Evolutionary conservation across 2,329 filamentous ascomycete species (phyloP).

Genomic region (Paecilomyces fulvus): DNA sequence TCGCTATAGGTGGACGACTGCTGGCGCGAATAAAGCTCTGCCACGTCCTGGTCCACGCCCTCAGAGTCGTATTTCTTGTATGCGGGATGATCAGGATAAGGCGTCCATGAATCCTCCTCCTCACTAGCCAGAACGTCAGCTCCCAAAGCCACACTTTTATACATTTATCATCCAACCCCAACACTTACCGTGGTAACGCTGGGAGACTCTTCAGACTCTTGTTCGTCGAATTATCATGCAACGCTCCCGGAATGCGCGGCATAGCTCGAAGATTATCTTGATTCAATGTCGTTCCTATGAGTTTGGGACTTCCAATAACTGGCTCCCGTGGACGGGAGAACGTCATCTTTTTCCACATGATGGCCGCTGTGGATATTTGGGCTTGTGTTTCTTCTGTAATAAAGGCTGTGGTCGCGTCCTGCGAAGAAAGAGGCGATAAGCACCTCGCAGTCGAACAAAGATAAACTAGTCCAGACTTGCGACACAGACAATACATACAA

Average conservation of each 20-base stretch:
- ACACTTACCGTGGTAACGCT: conserved; percentile 31
- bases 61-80: neutral
- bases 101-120: conserved; percentile 25
- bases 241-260: conserved; percentile 24
- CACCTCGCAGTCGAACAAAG: neutral
- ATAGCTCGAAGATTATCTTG: conserved; percentile 35
- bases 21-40: conserved; percentile 7
- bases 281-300: conserved; percentile 39
- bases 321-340: conserved; percentile 40
- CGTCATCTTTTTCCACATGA: conserved; percentile 47
- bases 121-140: conserved; percentile 8
- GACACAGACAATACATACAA: neutral
- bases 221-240: conserved; percentile 16
- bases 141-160: neutral
- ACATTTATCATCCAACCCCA: neutral
- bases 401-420: neutral
- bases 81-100: conserved; percentile 54
- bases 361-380: conserved; percentile 7
- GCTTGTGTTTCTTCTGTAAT: neutral
- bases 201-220: conserved; percentile 26
- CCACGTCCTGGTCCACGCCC: conserved; percentile 23
- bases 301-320: conserved; percentile 37
- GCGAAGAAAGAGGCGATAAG: neutral
- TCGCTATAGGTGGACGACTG: neutral
- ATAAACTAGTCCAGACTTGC: neutral